Conservation (phyloP, 2,329 filamentous ascomycete genomes). For the Aspergillus brunneoviolaceus region DNA sequence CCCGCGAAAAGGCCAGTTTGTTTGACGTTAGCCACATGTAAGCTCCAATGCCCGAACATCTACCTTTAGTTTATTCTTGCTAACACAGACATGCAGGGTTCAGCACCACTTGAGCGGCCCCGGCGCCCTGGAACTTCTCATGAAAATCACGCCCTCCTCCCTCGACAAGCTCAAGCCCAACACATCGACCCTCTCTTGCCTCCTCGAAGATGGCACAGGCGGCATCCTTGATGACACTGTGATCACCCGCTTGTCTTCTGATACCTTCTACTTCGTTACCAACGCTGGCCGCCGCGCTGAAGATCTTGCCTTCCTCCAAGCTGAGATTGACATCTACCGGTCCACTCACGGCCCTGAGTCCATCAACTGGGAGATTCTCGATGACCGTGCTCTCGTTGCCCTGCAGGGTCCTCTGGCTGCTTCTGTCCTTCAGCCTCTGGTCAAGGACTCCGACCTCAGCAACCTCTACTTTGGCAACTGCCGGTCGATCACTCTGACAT, state of each 20-base stretch:
- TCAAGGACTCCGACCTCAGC: constrained; percentile 61
- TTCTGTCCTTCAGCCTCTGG: constrained; percentile 64
- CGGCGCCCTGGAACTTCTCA: constrained; percentile 76
- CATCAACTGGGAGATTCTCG: constrained; percentile 68
- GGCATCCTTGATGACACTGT: constrained; percentile 96
- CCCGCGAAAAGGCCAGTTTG: constrained; percentile 79
- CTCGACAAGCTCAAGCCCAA: constrained; percentile 64
- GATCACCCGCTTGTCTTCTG: constrained; percentile 72
- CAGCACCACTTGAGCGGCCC: constrained; percentile 83
- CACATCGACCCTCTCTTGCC: constrained; percentile 77
- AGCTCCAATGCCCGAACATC: constrained; percentile 17
- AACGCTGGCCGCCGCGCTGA: constrained; percentile 92
- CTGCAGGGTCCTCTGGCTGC: constrained; percentile 81
- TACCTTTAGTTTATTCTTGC: background rate
- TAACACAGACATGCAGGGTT: constrained; percentile 47
- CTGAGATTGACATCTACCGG: constrained; percentile 64
- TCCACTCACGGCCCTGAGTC: constrained; percentile 53
- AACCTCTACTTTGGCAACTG: constrained; percentile 80
- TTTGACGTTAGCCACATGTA: constrained; percentile 98
- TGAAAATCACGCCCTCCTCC: constrained; percentile 77
- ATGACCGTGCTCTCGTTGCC: constrained; percentile 76
- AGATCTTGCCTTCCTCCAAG: constrained; percentile 73
- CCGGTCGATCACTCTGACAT: constrained; percentile 63
- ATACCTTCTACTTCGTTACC: constrained; percentile 87
- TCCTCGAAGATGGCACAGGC: constrained; percentile 76